These are phyloP conservation scores for Talaromyces sp. DNA, from an alignment of 2,329 filamentous ascomycete genomes.

Conservation along the genomic window DNA sequence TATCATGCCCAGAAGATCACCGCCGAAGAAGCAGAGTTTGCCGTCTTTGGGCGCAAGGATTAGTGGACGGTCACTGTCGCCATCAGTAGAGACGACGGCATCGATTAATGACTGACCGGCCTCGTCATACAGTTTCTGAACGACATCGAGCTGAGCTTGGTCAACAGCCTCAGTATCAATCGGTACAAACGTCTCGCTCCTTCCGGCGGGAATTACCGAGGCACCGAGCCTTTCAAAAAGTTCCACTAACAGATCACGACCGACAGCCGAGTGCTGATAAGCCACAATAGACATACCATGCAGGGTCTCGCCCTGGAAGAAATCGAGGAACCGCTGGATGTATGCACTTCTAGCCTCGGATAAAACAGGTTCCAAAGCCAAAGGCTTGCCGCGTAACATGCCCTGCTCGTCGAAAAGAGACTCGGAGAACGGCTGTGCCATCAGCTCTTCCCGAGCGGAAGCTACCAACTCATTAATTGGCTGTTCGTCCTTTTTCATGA, in stretches of 20 bases:
- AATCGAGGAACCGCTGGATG: conserved; percentile 31
- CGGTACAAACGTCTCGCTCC: conserved; percentile 34
- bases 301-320: conserved; percentile 30
- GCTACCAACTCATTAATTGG: conserved; percentile 31
- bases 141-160: conserved; percentile 29
- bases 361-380: conserved; percentile 20
- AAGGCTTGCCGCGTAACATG: conserved; percentile 24
- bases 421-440: conserved; percentile 26
- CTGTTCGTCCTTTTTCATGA: conserved; percentile 32
- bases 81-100: conserved; percentile 33
- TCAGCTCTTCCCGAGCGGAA: conserved; percentile 25
- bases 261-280: conserved; percentile 35
- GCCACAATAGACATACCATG: conserved; percentile 29
- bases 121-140: conserved; percentile 26
- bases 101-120: conserved; percentile 26
- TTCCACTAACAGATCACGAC: conserved; percentile 24
- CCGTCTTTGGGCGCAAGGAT: conserved; percentile 28
- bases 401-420: conserved; percentile 30
- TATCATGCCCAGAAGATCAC: conserved; percentile 33
- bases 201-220: conserved; percentile 28
- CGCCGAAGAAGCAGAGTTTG: conserved; percentile 32
- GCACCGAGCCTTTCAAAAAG: conserved; percentile 31
- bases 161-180: conserved; percentile 37
- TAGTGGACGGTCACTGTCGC: conserved; percentile 34
- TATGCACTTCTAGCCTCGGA: conserved; percentile 26